These are phyloP conservation scores for Cardiospermum halicacabum DNA, from an alignment of 345 rosid genomes.

Conservation along the genomic window DNA sequence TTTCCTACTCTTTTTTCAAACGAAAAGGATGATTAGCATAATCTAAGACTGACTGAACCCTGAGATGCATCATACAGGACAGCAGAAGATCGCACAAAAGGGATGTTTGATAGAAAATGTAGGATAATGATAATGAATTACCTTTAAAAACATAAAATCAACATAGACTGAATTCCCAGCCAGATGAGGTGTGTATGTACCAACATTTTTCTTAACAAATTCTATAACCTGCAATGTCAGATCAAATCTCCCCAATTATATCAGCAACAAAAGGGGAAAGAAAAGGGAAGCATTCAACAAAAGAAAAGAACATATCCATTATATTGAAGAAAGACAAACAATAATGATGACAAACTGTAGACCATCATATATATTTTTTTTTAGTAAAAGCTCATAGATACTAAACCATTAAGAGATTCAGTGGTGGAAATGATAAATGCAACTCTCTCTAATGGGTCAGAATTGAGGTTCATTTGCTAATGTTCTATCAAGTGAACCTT, in stretches of 20 bases:
- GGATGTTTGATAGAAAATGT: background rate
- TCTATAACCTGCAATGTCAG: constrained; percentile 58
- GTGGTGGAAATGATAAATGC: background rate
- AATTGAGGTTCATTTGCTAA: background rate
- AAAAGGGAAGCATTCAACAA: constrained; percentile 3
- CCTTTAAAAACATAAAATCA: constrained; percentile 78
- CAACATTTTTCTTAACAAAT: constrained; percentile 66
- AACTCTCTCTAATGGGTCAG: background rate
- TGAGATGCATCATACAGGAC: background rate
- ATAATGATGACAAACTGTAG: background rate
- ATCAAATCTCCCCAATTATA: background rate
- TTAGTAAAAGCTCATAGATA: too few relatives aligned
- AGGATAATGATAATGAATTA: constrained; percentile 18
- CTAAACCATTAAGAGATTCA: too few relatives aligned
- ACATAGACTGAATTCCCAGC: constrained; percentile 88
- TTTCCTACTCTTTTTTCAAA: background rate
- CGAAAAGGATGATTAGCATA: background rate
- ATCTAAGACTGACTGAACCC: background rate
- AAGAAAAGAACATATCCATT: background rate
- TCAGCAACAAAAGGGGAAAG: background rate
- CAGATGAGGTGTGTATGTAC: constrained; percentile 51
- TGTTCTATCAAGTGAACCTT: background rate
- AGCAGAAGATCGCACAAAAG: background rate
- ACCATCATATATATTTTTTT: too few relatives aligned
- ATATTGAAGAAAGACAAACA: background rate